Base-by-base conservation (phyloP, 2,329 filamentous ascomycete species). In the Dendryphion nanum region DNA sequence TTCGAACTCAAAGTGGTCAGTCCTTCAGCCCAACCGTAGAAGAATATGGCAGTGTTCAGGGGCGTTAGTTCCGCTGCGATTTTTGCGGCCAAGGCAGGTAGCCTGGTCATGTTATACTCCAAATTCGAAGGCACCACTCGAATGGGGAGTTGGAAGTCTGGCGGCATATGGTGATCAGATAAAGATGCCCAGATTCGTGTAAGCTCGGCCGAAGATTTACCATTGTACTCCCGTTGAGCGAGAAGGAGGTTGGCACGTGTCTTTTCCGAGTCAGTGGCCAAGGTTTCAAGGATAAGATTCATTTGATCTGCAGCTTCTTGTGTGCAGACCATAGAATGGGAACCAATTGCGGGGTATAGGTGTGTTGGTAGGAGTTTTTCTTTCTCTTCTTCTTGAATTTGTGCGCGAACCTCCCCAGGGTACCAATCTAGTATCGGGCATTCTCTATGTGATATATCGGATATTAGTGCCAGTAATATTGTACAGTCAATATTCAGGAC, bases 1-100 rank as follows among this genome's bases (percentile, higher is more conserved):
- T 90, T 89, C 44, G 82, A 83, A 3, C 84, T 87, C 35, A 90
- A 66, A 1, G 85, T 89, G 2, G 82, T 85, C 18, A 77, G 57
- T 1, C 74, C 69, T 6, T 70, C 66, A 7, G 73, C 72, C 86
- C 86, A 90, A 13, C 85, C 85, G 53, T 82, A 81, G 36, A 85
- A 69, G 55, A 89, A 87, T 6, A 88, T 84, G 15, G 82, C 82
- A 37, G 74, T 66, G 51, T 87, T 89, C 40, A 86, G 79, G 10
- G 71, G 64, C 0, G 77, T 81, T 35, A 86, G 67, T 5, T 71
- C 66, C 6, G 68, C 50, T 4, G 57, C 70, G 36, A 74, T 73
- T 48, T 54, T 67, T 28, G 51, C 64, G 10, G 77, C 68, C 12
- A 67, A 63, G 2, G 56, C 44, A 16, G 76, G 77, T 6, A 81